Evolutionary conservation across 2,329 filamentous ascomycete genomes (phyloP).

Genomic region (Amesomyces nigricolor): DNA sequence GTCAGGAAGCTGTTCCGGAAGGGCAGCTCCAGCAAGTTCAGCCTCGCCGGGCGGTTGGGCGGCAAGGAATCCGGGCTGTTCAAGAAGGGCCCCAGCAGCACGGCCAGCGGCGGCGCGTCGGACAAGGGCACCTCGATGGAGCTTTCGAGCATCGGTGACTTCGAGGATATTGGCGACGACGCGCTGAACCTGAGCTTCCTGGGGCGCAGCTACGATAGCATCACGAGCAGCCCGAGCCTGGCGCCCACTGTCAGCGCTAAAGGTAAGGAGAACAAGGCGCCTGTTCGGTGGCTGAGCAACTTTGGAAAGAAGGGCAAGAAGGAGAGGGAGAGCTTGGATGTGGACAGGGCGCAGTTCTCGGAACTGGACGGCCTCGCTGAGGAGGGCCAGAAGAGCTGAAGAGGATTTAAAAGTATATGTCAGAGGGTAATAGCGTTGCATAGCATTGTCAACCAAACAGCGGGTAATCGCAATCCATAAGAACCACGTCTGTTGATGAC

Average conservation of each 20-base stretch:
- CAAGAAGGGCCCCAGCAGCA: constrained; percentile 46
- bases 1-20: constrained; percentile 59
- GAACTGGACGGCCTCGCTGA: constrained; percentile 17
- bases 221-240: constrained; percentile 51
- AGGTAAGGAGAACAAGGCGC: constrained; percentile 35
- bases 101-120: constrained; percentile 51
- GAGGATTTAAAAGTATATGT: background rate
- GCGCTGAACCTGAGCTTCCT: constrained; percentile 36
- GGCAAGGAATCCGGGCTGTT: constrained; percentile 51
- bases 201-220: constrained; percentile 51
- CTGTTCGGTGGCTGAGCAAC: constrained; percentile 41
- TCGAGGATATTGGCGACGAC: constrained; percentile 48
- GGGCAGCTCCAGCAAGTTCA: constrained; percentile 61
- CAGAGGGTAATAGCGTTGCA: constrained; percentile 7
- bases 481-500: too few species aligned
- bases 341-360: constrained; percentile 37
- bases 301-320: constrained; percentile 57
- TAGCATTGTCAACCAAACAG: background rate
- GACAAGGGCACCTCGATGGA: constrained; percentile 52
- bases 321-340: constrained; percentile 51
- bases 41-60: constrained; percentile 49
- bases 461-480: background rate
- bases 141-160: constrained; percentile 53
- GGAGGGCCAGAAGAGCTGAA: constrained; percentile 1
- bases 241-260: constrained; percentile 40